Evolutionary conservation across 1,284 basidiomycete species (phyloP), one percentile per base, ranked within the genome.

Genomic region (Kalmanozyma brasiliensis): DNA sequence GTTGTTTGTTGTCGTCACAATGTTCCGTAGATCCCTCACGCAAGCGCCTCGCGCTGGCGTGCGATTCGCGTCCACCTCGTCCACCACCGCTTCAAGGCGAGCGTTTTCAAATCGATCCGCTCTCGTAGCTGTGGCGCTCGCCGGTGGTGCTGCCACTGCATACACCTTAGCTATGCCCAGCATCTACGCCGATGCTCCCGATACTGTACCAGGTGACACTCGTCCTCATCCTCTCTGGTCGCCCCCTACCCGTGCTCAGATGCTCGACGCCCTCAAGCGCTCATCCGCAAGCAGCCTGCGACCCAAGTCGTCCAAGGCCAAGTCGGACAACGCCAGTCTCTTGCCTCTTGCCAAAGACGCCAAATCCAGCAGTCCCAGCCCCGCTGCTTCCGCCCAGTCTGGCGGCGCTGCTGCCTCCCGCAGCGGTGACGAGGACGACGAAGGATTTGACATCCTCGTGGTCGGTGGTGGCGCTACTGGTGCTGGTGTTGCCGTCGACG

Each of bases 401-500:
- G 63, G 64, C 7, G 58, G 53, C 13, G 55, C 49, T 19, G 11
- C 35, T 8, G 49, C 52, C 13, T 62, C 53, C 19, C 52, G 63
- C 11, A 64, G 53, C 45, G 70, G 67, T 19, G 55, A 67, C 20
- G 57, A 74, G 22, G 74, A 78, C 33, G 77, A 58, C 20, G 58
- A 79, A 8, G 80, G 79, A 36, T 82, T 79, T 51, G 84, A 97
- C 64, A 85, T 96, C 36, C 85, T 97, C 64, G 88, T 97, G 49
- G 91, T 95, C 20, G 94, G 94, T 45, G 87, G 86, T 56, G 94
- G 95, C 36, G 95, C 95, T 2, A 97, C 94, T 0, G 94, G 95
- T 40, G 90, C 94, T 1, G 95, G 95, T 55, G 90, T 94, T 7
- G 94, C 94, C 5, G 87, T 98, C 23, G 95, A 98, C 83, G 95